Evolutionary conservation across 768 basidiomycete genomes (phyloP).

Genomic region (Leucocoprinus leucothites): DNA sequence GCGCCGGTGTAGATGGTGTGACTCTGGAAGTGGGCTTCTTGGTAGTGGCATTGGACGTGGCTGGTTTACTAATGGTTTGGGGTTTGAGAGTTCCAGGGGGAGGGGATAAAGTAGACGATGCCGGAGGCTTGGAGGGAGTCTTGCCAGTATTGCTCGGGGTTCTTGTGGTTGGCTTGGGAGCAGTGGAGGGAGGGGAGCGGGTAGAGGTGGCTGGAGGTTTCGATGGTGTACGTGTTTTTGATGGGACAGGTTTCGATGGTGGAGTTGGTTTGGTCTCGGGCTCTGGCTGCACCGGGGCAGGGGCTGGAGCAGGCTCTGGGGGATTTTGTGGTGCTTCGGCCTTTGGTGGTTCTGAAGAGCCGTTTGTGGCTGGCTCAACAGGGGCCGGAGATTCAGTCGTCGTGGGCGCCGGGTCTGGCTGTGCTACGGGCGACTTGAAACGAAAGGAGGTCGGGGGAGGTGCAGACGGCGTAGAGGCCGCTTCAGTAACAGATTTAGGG

Average conservation of each 20-base stretch:
- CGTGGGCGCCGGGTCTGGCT: background rate
- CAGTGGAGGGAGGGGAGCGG: slow-evolving; percentile 19
- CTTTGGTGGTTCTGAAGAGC: background rate
- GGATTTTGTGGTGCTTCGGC: slow-evolving; percentile 3
- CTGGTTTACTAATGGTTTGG: slow-evolving; percentile 31
- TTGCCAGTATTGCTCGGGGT: slow-evolving; percentile 16
- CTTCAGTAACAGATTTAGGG: slow-evolving; percentile 36
- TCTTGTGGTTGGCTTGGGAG: slow-evolving; percentile 21
- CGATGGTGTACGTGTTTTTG: slow-evolving; percentile 13
- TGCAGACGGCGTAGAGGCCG: background rate
- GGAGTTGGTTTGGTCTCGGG: slow-evolving; percentile 5
- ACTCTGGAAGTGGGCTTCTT: slow-evolving; percentile 20
- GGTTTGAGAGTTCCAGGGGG: slow-evolving; percentile 28
- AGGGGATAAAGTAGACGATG: slow-evolving; percentile 19
- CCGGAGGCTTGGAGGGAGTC: slow-evolving; percentile 22
- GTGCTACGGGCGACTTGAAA: slow-evolving; percentile 7
- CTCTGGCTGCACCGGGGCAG: too few species aligned
- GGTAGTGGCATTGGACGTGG: slow-evolving; percentile 18
- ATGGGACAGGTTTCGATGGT: slow-evolving; percentile 11
- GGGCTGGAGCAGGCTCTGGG: slow-evolving; percentile 19
- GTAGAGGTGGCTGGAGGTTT: slow-evolving; percentile 19
- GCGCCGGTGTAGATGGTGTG: slow-evolving; percentile 39
- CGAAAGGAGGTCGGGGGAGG: slow-evolving; percentile 3
- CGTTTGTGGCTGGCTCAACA: slow-evolving; percentile 1
- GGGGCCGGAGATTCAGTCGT: background rate